Evolutionary conservation across 352 stramenopile genomes (phyloP), one percentile per base, ranked within the genome.

Genomic region (Pythium biforme): DNA sequence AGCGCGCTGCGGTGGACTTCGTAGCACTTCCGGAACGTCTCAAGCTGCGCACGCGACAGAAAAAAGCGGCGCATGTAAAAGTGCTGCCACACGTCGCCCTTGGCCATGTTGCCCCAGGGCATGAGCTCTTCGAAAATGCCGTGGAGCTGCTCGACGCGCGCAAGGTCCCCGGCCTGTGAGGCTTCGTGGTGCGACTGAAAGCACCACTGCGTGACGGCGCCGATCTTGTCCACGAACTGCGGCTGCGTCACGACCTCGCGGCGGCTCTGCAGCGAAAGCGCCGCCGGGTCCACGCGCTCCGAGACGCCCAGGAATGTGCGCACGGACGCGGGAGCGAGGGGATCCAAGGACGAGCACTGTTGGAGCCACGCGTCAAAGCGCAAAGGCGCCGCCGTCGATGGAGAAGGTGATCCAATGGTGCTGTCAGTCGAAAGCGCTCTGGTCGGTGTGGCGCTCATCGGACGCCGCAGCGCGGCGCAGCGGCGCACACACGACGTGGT

Each of bases 61-160:
- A 88, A 83, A 55, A 89, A 89, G 54, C 85, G 78, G 22, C 80
- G 76, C 34, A 77, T 73, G 63, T 81, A 88, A 62, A 84, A 89
- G 47, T 79, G 74, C 17, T 73, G 69, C 80, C 80, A 89, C 50
- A 80, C 54, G 47, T 66, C 53, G 51, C 66, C 56, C 40, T 59
- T 54, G 29, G 70, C 68, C 67, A 83, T 83, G 58, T 89, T 89
- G 33, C 68, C 71, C 70, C 79, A 81, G 7, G 74, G 74, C 59
- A 71, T 65, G 27, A 89, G 68, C 47, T 62, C 62, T 9, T 51
- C 27, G 33, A 57, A 58, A 4, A 59, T 27, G 14, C 19, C 23
- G 27, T 48, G 25, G 19, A 59, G 26, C 39, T 56, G 19, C 5
- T 64, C 34, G n/a, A 20, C 26, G 10, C 34, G 39, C 12, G 20